Percentiles rank a stretch among this genome's conserved stretches.
phyloP scores from a whole-genome alignment of 192 early-diverging fungal genomes.

The Backusella morwellensis region DNA sequence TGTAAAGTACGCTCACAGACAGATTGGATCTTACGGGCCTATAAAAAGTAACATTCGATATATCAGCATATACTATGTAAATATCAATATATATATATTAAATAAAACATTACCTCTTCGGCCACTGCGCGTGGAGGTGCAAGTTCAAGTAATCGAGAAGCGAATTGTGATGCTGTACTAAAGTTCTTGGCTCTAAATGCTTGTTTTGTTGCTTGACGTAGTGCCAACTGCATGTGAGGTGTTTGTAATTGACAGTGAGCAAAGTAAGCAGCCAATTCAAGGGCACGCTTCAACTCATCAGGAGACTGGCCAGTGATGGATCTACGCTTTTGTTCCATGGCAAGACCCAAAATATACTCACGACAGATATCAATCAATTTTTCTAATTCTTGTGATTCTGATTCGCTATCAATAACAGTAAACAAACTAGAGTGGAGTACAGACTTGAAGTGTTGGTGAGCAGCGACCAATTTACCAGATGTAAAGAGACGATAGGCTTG shows the following conservation, averaged over 20 bases:
- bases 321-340: constrained; percentile 80
- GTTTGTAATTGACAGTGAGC: constrained; percentile 91
- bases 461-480: constrained; percentile 78
- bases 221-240: constrained; percentile 81
- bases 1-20: constrained; percentile 75
- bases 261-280: constrained; percentile 96
- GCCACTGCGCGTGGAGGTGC: constrained; percentile 77
- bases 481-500: constrained; percentile 83
- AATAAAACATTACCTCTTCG: constrained; percentile 56
- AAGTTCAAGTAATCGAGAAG: constrained; percentile 85
- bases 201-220: constrained; percentile 85
- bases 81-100: background rate
- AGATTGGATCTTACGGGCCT: constrained; percentile 74
- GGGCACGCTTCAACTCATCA: constrained; percentile 61
- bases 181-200: constrained; percentile 85
- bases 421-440: constrained; percentile 82
- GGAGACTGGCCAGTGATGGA: constrained; percentile 55
- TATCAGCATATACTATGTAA: no score
- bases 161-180: constrained; percentile 83
- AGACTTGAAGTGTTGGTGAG: constrained; percentile 67
- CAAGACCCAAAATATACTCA: constrained; percentile 91
- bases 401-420: constrained; percentile 58
- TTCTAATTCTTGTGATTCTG: constrained; percentile 73
- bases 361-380: constrained; percentile 80
- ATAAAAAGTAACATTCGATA: background rate